Evolutionary conservation across 345 rosid genomes (phyloP).

Genomic region (Ceriops decandra): DNA sequence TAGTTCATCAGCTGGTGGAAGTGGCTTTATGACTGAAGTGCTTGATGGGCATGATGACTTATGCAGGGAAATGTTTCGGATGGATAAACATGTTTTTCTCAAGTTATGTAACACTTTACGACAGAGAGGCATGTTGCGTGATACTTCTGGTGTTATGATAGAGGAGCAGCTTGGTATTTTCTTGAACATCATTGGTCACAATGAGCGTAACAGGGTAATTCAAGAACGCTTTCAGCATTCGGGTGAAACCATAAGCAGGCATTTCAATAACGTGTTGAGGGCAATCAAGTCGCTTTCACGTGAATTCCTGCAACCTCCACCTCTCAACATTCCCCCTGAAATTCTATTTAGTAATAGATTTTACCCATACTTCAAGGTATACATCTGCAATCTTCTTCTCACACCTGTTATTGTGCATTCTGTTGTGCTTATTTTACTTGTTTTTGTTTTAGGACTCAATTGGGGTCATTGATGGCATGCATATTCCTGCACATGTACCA

Average conservation of each 20-base stretch:
- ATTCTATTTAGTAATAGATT: conserved; percentile 49
- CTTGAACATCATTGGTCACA: conserved; percentile 68
- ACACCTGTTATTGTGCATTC: neutral
- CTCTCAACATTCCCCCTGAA: conserved; percentile 38
- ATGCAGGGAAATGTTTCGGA: conserved; percentile 67
- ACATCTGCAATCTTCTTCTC: conserved; percentile 7
- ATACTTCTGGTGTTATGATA: conserved; percentile 64
- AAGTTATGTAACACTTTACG: conserved; percentile 51
- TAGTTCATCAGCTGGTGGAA: conserved; percentile 29
- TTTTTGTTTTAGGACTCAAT: conserved; percentile 58
- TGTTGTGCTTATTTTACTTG: conserved; percentile 15
- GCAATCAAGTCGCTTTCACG: conserved; percentile 73
- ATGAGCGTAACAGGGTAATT: conserved; percentile 75
- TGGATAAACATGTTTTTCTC: conserved; percentile 69
- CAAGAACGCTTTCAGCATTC: conserved; percentile 77
- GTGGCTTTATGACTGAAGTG: conserved; percentile 52
- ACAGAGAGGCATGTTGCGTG: conserved; percentile 56
- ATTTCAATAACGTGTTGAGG: conserved; percentile 74
- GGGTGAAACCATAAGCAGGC: conserved; percentile 79
- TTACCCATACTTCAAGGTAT: conserved; percentile 71
- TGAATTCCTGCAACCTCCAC: conserved; percentile 48
- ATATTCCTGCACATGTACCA: conserved; percentile 69
- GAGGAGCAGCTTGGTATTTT: conserved; percentile 78
- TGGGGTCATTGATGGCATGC: conserved; percentile 70
- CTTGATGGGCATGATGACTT: conserved; percentile 47